A percentile compares a stretch with the other conserved stretches of the same genome.
Evolutionary conservation across 2,329 filamentous ascomycete species (phyloP).

Genomic region (Aspergillus fructus): DNA sequence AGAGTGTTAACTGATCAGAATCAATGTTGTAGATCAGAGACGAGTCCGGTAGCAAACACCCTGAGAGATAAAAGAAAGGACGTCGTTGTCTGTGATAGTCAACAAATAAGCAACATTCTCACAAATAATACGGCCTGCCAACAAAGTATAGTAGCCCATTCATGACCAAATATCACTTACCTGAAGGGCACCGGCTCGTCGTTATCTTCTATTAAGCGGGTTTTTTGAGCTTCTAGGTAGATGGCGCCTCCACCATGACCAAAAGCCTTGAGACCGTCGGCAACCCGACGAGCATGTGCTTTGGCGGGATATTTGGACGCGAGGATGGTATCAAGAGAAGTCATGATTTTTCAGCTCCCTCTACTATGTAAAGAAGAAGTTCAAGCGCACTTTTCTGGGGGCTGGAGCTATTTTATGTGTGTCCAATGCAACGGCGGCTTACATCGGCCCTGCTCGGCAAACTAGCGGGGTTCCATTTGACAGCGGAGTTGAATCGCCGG

Average conservation of each 20-base stretch:
- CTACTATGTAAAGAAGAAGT: neutral
- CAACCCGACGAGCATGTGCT: slow-evolving; percentile 79
- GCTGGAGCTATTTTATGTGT: neutral
- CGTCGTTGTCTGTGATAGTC: slow-evolving; percentile 68
- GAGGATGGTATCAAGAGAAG: slow-evolving; percentile 42
- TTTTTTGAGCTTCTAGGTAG: slow-evolving; percentile 84
- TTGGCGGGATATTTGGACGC: slow-evolving; percentile 76
- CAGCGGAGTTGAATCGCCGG: neutral
- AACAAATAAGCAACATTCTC: slow-evolving; percentile 6
- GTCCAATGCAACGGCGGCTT: slow-evolving; percentile 3
- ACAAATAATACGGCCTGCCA: neutral
- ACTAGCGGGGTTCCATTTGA: slow-evolving; percentile 1
- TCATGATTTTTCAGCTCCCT: slow-evolving; percentile 22
- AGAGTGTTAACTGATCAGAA: slow-evolving; percentile 73
- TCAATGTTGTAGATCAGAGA: slow-evolving; percentile 78
- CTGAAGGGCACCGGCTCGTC: slow-evolving; percentile 80
- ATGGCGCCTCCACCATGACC: slow-evolving; percentile 72
- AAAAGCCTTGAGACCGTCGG: slow-evolving; percentile 66
- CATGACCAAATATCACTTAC: slow-evolving; percentile 42
- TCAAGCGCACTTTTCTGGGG: neutral
- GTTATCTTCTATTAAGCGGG: slow-evolving; percentile 81
- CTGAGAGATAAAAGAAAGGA: slow-evolving; percentile 92
- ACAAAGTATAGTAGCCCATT: neutral
- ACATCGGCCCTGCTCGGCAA: neutral
- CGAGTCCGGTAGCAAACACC: slow-evolving; percentile 77